phyloP scores from a whole-genome alignment of 345 rosid species.

The Brassica napus region Da-Ae NC_063434.1:17707501-17708000 shows the following conservation, averaged over 20 bases:
- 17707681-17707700: constrained; percentile 23
- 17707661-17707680: background rate
- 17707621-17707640: background rate
- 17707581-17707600: no score
- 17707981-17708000: no score
- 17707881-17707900: background rate
- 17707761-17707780: constrained; percentile 16
- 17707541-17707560: background rate
- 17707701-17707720: constrained; percentile 29
- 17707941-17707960: no score
- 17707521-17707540: background rate
- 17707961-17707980: no score
- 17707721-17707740: constrained; percentile 1
- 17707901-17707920: background rate
- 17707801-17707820: background rate
- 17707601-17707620: background rate
- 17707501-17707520: constrained; percentile 19
- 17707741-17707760: background rate
- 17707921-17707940: background rate
- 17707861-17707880: background rate
- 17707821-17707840: background rate
- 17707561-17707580: background rate
- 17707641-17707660: background rate
- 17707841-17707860: background rate
- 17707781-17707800: constrained; percentile 12